phyloP scores from a whole-genome alignment of 305 asterid species.

The Fraxinus nigra region DNA sequence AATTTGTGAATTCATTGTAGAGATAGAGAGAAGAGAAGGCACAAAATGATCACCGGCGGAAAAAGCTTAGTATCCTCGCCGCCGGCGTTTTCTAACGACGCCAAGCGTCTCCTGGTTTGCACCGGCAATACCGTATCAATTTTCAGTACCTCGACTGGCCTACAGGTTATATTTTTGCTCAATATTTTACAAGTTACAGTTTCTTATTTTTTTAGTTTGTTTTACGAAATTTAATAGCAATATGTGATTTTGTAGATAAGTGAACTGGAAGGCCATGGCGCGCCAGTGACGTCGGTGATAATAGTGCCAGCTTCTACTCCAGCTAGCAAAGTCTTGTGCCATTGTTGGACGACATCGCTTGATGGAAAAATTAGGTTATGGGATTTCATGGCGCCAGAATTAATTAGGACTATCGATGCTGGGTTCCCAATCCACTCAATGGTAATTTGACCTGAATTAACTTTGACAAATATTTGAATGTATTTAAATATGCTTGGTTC shows the following conservation, averaged over 20 bases:
- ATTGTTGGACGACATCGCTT: constrained; percentile 87
- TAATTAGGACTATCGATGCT: constrained; percentile 57
- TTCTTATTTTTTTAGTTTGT: not conserved
- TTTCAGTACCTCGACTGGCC: constrained; percentile 85
- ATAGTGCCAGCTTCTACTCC: constrained; percentile 65
- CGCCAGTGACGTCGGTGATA: constrained; percentile 72
- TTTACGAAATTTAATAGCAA: not conserved
- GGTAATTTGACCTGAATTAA: constrained; percentile 40
- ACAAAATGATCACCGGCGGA: constrained; percentile 70
- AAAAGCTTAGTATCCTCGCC: constrained; percentile 68
- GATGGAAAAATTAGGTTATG: constrained; percentile 88
- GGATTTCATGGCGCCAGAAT: constrained; percentile 75
- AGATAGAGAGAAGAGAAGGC: not conserved
- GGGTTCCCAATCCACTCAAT: constrained; percentile 64
- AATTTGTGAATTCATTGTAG: not conserved
- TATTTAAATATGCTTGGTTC: not conserved
- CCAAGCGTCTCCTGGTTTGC: constrained; percentile 72
- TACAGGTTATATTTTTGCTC: constrained; percentile 50
- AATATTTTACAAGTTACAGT: not conserved
- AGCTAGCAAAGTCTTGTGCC: constrained; percentile 48
- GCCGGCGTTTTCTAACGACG: constrained; percentile 90
- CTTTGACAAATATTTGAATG: not conserved
- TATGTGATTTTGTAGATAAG: constrained; percentile 45
- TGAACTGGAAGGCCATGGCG: constrained; percentile 84
- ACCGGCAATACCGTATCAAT: constrained; percentile 81